Evolutionary conservation across 1,139 yeast genomes (phyloP), one percentile per base, ranked within the genome.

Genomic region (Hansenula anomala): DNA sequence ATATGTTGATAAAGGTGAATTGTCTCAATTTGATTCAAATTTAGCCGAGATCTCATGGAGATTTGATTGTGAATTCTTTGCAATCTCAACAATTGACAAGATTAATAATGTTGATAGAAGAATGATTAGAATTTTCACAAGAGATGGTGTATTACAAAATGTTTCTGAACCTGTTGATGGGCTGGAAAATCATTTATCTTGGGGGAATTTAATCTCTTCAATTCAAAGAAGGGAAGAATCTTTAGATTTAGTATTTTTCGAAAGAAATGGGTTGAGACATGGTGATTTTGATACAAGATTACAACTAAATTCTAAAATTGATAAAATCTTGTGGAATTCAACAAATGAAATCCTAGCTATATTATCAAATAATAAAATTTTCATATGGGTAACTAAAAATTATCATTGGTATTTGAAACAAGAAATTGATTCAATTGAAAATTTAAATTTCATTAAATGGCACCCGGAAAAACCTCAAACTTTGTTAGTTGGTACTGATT

Each of bases 321-420:
- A 63, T n/a, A 69, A 69, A 34, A 47, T 92, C 16, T 71, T 75
- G 31, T 94, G 98, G 98, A 87, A 92, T 43, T 70, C 80, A 30
- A 84, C 83, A 50, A 82, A 94, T 37, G 95, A 89, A 49, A 71
- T 87, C 2, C 65, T 94, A 42, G 84, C 95, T 0, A 66, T 92
- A 19, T 81, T 77, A 39, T 63, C 83, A 24, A 50, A 62, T 2
- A 73, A 81, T 48, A 65, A 76, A 27, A 71, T 92, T 16, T 95
- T 86, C 57, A 64, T 94, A 28, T 94, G 97, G 97, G 81, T 95
- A 1, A 72, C 86, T 2, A 90, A 87, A 55, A 94, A 94, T 59
- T 94, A 90, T 60, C 95, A 90, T 58, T 94, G 98, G 97, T 88
- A 85, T 58, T 69, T 90, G 49, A 92, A 94, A 57, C 95, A 85